A percentile compares a stretch with the other conserved stretches of the same genome.
Conservation (phyloP, 495 filamentous ascomycete genomes). For the Trichoderma orchidacearum region DNA sequence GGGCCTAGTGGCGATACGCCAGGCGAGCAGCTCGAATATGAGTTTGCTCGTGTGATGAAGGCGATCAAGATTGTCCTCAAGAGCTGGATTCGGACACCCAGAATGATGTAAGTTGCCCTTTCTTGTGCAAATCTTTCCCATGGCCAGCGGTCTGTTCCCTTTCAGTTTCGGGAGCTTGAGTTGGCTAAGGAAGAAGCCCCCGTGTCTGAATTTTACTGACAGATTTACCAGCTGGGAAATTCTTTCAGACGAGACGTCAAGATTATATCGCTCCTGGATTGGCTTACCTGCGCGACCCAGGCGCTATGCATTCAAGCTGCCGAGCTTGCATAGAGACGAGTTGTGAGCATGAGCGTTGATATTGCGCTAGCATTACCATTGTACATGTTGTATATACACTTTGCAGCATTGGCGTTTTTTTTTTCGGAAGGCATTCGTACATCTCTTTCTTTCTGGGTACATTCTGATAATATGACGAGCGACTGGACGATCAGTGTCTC, state of each 20-base stretch:
- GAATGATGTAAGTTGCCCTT: slow-evolving; percentile 47
- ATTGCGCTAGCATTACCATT: no score
- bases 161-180: neutral
- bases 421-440: neutral
- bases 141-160: neutral
- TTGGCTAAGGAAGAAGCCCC: no score
- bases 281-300: slow-evolving; percentile 60
- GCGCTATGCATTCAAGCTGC: slow-evolving; percentile 46
- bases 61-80: slow-evolving; percentile 50
- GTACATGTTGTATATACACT: neutral
- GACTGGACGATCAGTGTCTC: neutral
- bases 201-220: neutral
- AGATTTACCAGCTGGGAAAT: slow-evolving; percentile 42
- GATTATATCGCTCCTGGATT: slow-evolving; percentile 66
- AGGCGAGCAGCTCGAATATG: slow-evolving; percentile 46
- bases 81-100: slow-evolving; percentile 57
- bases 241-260: slow-evolving; percentile 38
- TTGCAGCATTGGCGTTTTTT: neutral
- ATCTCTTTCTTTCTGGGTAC: neutral
- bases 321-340: slow-evolving; percentile 35
- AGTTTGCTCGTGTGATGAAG: slow-evolving; percentile 46
- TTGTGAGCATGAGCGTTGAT: slow-evolving; percentile 9
- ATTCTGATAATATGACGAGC: neutral
- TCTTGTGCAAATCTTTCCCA: neutral
- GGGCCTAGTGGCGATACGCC: slow-evolving; percentile 16